phyloP scores from a whole-genome alignment of 768 basidiomycete genomes.

The Omphalotus guepiniiformis region DNA sequence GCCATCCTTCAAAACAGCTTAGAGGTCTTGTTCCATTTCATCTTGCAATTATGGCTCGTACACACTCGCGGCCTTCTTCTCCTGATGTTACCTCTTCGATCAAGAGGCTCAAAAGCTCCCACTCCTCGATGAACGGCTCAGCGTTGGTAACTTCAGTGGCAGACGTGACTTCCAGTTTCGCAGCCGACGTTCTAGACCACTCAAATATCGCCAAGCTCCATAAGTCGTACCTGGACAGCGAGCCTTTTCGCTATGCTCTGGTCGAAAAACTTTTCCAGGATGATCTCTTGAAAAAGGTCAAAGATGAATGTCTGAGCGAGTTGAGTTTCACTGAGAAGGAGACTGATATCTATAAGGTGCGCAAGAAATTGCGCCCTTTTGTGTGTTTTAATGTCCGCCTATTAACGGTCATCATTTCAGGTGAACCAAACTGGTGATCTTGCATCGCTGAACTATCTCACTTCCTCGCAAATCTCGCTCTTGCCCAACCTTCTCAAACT shows the following conservation, averaged over 20 bases:
- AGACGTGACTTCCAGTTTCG: conserved; percentile 41
- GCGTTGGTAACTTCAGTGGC: conserved; percentile 5
- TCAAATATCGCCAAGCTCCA: conserved; percentile 52
- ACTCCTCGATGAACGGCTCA: conserved; percentile 15
- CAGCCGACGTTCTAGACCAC: conserved; percentile 53
- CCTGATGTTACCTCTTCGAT: conserved; percentile 24
- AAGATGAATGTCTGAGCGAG: conserved; percentile 77
- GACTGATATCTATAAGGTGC: conserved; percentile 96
- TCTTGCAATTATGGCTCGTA: conserved; percentile 39
- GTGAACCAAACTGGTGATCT: conserved; percentile 97
- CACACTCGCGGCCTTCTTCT: conserved; percentile 43
- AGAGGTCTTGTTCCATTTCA: too few species aligned
- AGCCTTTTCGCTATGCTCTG: conserved; percentile 81
- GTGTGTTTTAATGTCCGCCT: conserved; percentile 5
- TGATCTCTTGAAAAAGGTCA: conserved; percentile 72
- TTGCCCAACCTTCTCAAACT: conserved; percentile 78
- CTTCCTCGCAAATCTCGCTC: conserved; percentile 68
- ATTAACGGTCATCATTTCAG: conserved; percentile 33
- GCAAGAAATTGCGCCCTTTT: conserved; percentile 14
- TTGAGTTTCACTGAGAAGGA: conserved; percentile 89
- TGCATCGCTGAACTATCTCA: conserved; percentile 86
- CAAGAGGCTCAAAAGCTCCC: conserved; percentile 27
- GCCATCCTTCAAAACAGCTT: too few species aligned
- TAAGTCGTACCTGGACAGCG: conserved; percentile 48
- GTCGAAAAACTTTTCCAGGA: conserved; percentile 82